Conservation (phyloP, 2,329 filamentous ascomycete species). For the Sclerotinia nivalis region DNA sequence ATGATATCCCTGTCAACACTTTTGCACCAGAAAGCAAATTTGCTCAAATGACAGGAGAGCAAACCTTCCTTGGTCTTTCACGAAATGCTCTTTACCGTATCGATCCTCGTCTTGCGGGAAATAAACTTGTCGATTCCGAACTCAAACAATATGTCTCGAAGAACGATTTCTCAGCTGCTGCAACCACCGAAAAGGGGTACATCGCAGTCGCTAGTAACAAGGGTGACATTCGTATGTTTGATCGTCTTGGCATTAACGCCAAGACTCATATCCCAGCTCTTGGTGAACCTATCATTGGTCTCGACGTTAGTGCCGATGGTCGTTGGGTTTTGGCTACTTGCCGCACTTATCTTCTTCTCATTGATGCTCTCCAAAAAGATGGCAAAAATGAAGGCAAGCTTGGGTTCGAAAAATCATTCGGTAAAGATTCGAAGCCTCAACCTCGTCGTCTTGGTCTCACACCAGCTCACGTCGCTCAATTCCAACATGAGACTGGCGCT, state of each 20-base stretch:
- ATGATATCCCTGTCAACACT: constrained; percentile 88
- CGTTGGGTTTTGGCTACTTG: constrained; percentile 95
- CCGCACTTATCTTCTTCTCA: constrained; percentile 88
- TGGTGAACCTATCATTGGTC: constrained; percentile 89
- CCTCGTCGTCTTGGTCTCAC: constrained; percentile 86
- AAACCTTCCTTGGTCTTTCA: constrained; percentile 92
- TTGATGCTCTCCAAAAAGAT: constrained; percentile 85
- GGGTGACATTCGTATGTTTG: constrained; percentile 94
- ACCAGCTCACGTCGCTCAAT: constrained; percentile 92
- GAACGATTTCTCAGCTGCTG: constrained; percentile 93
- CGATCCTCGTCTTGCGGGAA: constrained; percentile 84
- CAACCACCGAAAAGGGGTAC: constrained; percentile 94
- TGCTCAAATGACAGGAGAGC: constrained; percentile 91
- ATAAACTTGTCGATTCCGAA: constrained; percentile 89
- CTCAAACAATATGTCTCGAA: constrained; percentile 96
- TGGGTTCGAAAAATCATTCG: constrained; percentile 93
- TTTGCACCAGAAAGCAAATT: constrained; percentile 98
- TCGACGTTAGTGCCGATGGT: constrained; percentile 94
- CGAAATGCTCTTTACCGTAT: constrained; percentile 91
- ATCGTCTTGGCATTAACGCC: constrained; percentile 92
- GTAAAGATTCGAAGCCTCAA: constrained; percentile 90
- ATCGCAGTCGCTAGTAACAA: constrained; percentile 97
- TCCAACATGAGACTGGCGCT: constrained; percentile 91
- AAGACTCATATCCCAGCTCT: constrained; percentile 97
- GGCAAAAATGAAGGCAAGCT: constrained; percentile 98